Evolutionary conservation across 78 protist species (phyloP).

Genomic region (Dictyostelium brefeldianum): DNA sequence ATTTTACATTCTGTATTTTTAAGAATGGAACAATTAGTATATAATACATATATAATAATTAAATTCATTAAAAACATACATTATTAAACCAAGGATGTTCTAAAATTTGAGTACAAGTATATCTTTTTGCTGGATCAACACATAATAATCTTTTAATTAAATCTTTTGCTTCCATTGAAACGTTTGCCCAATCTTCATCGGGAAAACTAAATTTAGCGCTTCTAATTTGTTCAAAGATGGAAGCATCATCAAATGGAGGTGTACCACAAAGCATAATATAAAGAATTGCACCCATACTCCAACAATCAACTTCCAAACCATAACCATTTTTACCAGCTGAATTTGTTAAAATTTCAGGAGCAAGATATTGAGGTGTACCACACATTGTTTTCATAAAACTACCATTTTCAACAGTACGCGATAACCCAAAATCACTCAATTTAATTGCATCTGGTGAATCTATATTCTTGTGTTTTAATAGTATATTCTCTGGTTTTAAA

Average conservation of each 20-base stretch:
- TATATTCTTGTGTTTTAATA: constrained; percentile 23
- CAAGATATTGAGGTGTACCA: constrained; percentile 82
- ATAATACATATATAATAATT: neutral
- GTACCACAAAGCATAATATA: constrained; percentile 80
- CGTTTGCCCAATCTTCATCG: constrained; percentile 9
- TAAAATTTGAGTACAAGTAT: constrained; percentile 47
- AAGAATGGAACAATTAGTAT: too few relatives aligned
- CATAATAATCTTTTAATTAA: constrained; percentile 65
- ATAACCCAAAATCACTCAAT: constrained; percentile 58
- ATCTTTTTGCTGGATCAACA: constrained; percentile 65
- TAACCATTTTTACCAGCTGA: constrained; percentile 57
- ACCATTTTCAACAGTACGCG: constrained; percentile 25
- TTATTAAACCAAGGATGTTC: constrained; percentile 78
- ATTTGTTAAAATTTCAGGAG: constrained; percentile 56
- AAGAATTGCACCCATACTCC: constrained; percentile 86
- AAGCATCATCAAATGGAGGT: constrained; percentile 77
- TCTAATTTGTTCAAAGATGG: constrained; percentile 78
- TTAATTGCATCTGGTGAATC: constrained; percentile 31
- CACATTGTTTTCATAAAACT: constrained; percentile 78
- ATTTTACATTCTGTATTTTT: neutral
- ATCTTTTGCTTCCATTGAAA: constrained; percentile 73
- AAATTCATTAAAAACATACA: neutral
- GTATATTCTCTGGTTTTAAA: constrained; percentile 77
- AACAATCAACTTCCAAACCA: constrained; percentile 81
- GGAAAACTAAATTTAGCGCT: constrained; percentile 54